Percentiles rank a stretch among this genome's conserved stretches.
Conservation (phyloP, 2,329 filamentous ascomycete species). For the Penicillium aurantiogriseum region DNA sequence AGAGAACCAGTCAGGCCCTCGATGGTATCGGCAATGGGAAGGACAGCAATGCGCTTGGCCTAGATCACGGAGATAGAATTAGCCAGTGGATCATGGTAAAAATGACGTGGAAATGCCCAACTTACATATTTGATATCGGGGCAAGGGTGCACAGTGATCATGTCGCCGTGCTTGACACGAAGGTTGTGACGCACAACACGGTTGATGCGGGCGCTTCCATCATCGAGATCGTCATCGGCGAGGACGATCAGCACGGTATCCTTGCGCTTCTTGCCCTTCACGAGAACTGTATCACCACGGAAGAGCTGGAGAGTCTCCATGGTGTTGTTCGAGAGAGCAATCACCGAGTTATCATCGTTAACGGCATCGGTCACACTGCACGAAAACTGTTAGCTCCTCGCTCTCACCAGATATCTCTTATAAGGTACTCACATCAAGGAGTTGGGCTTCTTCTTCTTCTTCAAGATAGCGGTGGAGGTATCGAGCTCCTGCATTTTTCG, state of each 20-base stretch:
- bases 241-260: slow-evolving; percentile 97
- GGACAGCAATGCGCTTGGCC: slow-evolving; percentile 98
- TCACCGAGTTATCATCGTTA: slow-evolving; percentile 99
- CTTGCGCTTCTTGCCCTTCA: slow-evolving; percentile 99
- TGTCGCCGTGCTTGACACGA: slow-evolving; percentile 96
- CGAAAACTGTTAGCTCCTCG: slow-evolving; percentile 23
- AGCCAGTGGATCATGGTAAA: slow-evolving; percentile 16
- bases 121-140: slow-evolving; percentile 99
- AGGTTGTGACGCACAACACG: slow-evolving; percentile 98
- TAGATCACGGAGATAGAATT: slow-evolving; percentile 40
- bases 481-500: slow-evolving; percentile 68
- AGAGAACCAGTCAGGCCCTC: slow-evolving; percentile 96
- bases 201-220: slow-evolving; percentile 96
- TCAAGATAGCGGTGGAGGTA: slow-evolving; percentile 91
- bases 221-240: slow-evolving; percentile 95
- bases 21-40: slow-evolving; percentile 96
- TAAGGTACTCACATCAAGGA: slow-evolving; percentile 75
- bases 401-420: slow-evolving; percentile 6
- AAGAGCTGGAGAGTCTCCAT: slow-evolving; percentile 99
- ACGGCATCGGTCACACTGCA: slow-evolving; percentile 91
- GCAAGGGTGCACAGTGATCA: slow-evolving; percentile 95
- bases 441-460: slow-evolving; percentile 99
- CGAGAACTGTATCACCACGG: slow-evolving; percentile 95
- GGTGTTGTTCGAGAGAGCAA: slow-evolving; percentile 95
- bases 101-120: slow-evolving; percentile 25